Evolutionary conservation across 176 grass and related monocot genomes (phyloP).

Genomic region (Metroxylon sagu): DNA sequence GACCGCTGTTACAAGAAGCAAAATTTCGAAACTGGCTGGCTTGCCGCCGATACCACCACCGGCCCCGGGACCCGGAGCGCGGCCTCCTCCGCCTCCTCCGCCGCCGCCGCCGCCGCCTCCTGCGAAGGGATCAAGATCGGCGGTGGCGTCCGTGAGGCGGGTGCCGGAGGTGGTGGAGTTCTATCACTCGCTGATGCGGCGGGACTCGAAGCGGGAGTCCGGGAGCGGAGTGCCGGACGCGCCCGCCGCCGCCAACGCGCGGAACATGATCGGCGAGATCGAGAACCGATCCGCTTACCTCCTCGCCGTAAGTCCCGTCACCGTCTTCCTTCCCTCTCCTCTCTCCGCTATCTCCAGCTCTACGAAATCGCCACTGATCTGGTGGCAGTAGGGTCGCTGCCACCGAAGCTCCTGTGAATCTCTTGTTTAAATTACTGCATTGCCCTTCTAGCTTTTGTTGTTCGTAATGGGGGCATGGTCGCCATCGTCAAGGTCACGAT

Average conservation of each 20-base stretch:
- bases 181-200: slow-evolving; percentile 92
- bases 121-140: slow-evolving; percentile 9
- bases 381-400: no score
- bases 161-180: slow-evolving; percentile 95
- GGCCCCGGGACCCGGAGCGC: not conserved
- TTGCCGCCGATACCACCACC: slow-evolving; percentile 82
- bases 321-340: no score
- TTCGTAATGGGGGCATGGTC: no score
- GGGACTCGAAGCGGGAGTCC: slow-evolving; percentile 62
- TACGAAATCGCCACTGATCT: not conserved
- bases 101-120: slow-evolving; percentile 58
- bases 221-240: not conserved
- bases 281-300: slow-evolving; percentile 95
- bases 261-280: slow-evolving; percentile 98
- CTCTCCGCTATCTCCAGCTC: not conserved
- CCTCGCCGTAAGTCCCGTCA: slow-evolving; percentile 56
- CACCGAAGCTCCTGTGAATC: no score
- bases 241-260: slow-evolving; percentile 26
- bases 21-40: slow-evolving; percentile 33
- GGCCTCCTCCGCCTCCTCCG: slow-evolving; percentile 33
- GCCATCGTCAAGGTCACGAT: no score
- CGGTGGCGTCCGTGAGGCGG: slow-evolving; percentile 45
- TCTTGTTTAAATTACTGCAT: not conserved
- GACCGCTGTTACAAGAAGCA: slow-evolving; percentile 21
- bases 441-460: not conserved